These are phyloP conservation scores for Pluteus cervinus DNA, from an alignment of 768 basidiomycete species.

Conservation along the genomic window DNA sequence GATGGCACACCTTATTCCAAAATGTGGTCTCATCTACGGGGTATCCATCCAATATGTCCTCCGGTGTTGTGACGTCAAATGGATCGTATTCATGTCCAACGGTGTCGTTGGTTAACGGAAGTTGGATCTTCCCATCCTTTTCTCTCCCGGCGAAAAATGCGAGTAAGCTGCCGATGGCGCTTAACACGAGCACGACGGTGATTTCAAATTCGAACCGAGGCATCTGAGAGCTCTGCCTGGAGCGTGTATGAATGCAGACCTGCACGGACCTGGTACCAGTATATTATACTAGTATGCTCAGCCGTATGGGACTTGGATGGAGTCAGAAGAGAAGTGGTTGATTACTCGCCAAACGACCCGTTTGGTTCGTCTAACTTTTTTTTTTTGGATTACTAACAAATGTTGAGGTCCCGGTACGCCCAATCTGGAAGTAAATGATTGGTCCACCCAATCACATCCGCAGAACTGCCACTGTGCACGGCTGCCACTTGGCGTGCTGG, in stretches of 20 bases:
- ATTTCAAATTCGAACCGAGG: slow-evolving; percentile 53
- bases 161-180: slow-evolving; percentile 37
- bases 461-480: too few relatives aligned
- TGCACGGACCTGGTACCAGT: too few relatives aligned
- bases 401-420: too few relatives aligned
- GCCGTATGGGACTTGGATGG: too few relatives aligned
- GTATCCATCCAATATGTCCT: slow-evolving; percentile 63
- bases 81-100: slow-evolving; percentile 37
- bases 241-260: not conserved
- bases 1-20: slow-evolving; percentile 44
- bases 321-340: too few relatives aligned
- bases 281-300: too few relatives aligned
- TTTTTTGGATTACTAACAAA: too few relatives aligned
- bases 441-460: too few relatives aligned
- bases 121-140: slow-evolving; percentile 44
- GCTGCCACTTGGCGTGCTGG: too few relatives aligned
- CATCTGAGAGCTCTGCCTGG: slow-evolving; percentile 41
- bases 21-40: slow-evolving; percentile 58
- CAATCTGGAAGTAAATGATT: too few relatives aligned
- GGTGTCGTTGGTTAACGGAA: slow-evolving; percentile 30
- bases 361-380: too few relatives aligned
- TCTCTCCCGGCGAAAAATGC: slow-evolving; percentile 35
- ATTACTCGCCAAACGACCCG: too few relatives aligned
- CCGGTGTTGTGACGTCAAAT: slow-evolving; percentile 67
- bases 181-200: slow-evolving; percentile 38